Evolutionary conservation across 805 yeast genomes (phyloP), one percentile per base, ranked within the genome.

Genomic region (Ogataea henricii): DNA sequence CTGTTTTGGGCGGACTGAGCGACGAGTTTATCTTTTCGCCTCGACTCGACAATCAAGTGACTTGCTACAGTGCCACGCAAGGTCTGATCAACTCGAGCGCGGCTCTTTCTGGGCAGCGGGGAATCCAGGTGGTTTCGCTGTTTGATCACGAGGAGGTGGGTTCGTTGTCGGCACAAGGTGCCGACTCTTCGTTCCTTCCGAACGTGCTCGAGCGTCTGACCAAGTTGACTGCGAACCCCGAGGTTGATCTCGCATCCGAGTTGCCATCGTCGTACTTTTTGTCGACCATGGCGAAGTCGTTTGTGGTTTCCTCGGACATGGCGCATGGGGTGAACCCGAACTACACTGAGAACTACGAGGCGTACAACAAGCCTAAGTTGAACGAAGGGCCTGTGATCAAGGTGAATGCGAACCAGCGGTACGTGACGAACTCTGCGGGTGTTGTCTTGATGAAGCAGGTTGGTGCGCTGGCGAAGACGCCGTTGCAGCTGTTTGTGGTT

Each of bases 141-240:
- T 92, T 94, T 66, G 99, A 92, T 65, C 98, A 94, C 66, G 99
- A 92, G 68, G 99, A 92, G 66, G 78, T 92, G 56, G 99, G 99
- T 0, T 90, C 97, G 1, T 75, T 82, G 7, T 86, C 96, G 14
- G 96, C 96, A 12, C 97, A 92, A 68, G 99, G 99, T 54, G 99
- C 99, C 1, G 91, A 89, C 61, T 89, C 97, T 1, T 87, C 91
- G 50, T 89, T 94, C 64, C 71, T 92, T 46, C 94, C 94, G 18
- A 87, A 89, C 57, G 76, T 89, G 29, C 65, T 91, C 44, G 79
- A 78, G 51, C 79, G 97, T 62, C 67, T 91, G 39, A 77, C 90
- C 1, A 67, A 69, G 3, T 62, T 78, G 29, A 66, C 71, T 9
- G 69, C 71, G 27, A 70, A 74, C 34, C 72, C 72, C 3, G 54